Percentiles rank a stretch among this genome's conserved stretches.
Evolutionary conservation across 306 rosid genomes (phyloP).

Genomic region (Rubus idaeus): DNA sequence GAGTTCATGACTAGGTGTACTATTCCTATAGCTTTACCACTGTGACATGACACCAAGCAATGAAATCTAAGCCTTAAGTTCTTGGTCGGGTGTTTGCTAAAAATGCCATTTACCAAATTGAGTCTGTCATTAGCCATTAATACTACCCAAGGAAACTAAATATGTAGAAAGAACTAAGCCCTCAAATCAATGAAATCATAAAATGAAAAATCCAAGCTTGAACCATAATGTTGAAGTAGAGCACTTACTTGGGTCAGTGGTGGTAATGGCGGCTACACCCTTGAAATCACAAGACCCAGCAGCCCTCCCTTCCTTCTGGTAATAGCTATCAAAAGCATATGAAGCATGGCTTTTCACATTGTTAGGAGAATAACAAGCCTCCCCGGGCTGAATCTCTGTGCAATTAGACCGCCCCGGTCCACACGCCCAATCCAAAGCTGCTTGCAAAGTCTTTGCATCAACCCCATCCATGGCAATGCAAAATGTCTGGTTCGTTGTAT

Average conservation of each 20-base stretch:
- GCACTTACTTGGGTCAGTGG: conserved; percentile 79
- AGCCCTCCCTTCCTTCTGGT: conserved; percentile 57
- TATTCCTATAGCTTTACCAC: not conserved
- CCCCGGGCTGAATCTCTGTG: conserved; percentile 84
- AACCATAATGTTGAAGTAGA: not conserved
- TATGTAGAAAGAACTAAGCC: not conserved
- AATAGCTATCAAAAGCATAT: conserved; percentile 89
- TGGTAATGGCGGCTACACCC: conserved; percentile 79
- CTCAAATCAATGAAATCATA: not conserved
- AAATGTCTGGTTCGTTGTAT: conserved; percentile 67
- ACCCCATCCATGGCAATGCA: conserved; percentile 67
- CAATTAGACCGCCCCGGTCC: conserved; percentile 82
- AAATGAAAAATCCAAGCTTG: conserved; percentile 6
- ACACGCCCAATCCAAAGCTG: conserved; percentile 92
- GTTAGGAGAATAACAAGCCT: conserved; percentile 68
- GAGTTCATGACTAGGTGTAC: conserved; percentile 5
- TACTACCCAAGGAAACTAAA: conserved; percentile 12
- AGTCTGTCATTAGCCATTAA: not conserved
- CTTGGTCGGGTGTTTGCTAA: not conserved
- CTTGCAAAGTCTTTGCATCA: conserved; percentile 68
- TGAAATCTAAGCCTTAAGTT: not conserved
- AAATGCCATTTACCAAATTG: conserved; percentile 16
- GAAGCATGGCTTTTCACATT: conserved; percentile 82
- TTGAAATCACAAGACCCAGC: conserved; percentile 85
- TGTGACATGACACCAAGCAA: not conserved